phyloP scores from a whole-genome alignment of 495 filamentous ascomycete species.

The Chaetomium tenue region DNA sequence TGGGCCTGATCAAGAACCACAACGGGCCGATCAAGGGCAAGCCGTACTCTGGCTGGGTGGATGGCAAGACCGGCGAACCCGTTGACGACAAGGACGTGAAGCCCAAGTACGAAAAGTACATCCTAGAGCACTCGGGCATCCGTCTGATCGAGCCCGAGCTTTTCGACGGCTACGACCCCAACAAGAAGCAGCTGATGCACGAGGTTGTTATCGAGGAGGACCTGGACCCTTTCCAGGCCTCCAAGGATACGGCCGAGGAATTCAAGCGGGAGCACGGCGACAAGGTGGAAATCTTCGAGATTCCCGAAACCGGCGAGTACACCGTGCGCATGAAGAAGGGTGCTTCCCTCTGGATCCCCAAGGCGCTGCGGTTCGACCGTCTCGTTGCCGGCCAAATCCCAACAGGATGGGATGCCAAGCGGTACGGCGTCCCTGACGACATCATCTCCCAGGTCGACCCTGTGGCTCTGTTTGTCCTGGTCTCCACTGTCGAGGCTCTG shows the following conservation, averaged over 20 bases:
- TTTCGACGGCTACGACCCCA: conserved; percentile 95
- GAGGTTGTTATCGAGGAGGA: conserved; percentile 97
- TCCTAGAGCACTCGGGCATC: conserved; percentile 95
- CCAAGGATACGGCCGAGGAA: conserved; percentile 94
- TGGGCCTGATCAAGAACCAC: conserved; percentile 98
- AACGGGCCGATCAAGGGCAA: conserved; percentile 98
- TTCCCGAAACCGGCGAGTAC: conserved; percentile 91
- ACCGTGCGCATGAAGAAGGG: conserved; percentile 93
- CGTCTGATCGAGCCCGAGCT: conserved; percentile 96
- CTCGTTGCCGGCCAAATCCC: conserved; percentile 96
- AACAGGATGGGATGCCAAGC: conserved; percentile 92
- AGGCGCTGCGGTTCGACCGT: conserved; percentile 94
- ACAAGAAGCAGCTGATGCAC: conserved; percentile 96
- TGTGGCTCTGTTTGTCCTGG: conserved; percentile 89
- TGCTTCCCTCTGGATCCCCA: conserved; percentile 88
- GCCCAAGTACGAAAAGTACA: conserved; percentile 90
- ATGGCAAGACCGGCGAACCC: conserved; percentile 87
- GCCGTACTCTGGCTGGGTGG: conserved; percentile 96
- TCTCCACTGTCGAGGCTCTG: conserved; percentile 87
- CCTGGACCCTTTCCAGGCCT: conserved; percentile 93
- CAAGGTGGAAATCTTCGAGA: conserved; percentile 95
- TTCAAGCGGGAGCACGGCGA: conserved; percentile 96
- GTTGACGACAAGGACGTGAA: conserved; percentile 99
- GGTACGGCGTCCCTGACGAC: conserved; percentile 94
- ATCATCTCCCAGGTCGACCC: conserved; percentile 98